These are phyloP conservation scores for Curvularia sp. DNA, from an alignment of 2,329 filamentous ascomycete genomes.

Conservation along the genomic window DNA sequence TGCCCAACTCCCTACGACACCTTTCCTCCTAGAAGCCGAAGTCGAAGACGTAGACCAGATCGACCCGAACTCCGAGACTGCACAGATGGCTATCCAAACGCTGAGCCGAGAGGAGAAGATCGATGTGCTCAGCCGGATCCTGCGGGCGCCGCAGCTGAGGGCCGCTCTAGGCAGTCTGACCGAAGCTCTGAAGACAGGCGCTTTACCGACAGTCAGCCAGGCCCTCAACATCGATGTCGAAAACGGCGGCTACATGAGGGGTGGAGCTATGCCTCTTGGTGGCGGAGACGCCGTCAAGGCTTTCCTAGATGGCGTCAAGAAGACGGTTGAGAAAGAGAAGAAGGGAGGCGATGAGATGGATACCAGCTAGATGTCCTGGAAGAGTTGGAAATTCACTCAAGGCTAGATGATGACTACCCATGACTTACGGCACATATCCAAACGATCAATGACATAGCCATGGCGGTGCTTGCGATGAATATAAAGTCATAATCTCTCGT, in stretches of 20 bases:
- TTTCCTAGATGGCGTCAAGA: conserved; percentile 89
- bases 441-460: conserved; percentile 5
- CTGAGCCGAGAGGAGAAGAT: conserved; percentile 80
- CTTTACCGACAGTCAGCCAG: conserved; percentile 86
- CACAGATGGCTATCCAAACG: conserved; percentile 75
- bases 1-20: conserved; percentile 75
- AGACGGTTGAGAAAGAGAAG: conserved; percentile 67
- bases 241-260: conserved; percentile 81
- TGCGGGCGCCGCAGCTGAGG: conserved; percentile 88
- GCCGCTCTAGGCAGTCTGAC: conserved; percentile 87
- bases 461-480: background rate
- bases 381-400: background rate
- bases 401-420: conserved; percentile 11
- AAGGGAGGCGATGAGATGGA: conserved; percentile 42
- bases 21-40: conserved; percentile 78
- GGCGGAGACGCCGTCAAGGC: conserved; percentile 88
- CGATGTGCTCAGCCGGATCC: conserved; percentile 76
- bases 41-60: conserved; percentile 65
- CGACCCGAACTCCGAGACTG: conserved; percentile 72
- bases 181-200: conserved; percentile 86
- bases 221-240: conserved; percentile 80
- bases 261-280: conserved; percentile 82
- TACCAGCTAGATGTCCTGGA: conserved; percentile 27
- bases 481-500: background rate
- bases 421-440: conserved; percentile 15